A percentile compares a stretch with the other conserved stretches of the same genome.
Conservation (phyloP, 768 basidiomycete genomes). For the Rossbeevera mucosa region DNA sequence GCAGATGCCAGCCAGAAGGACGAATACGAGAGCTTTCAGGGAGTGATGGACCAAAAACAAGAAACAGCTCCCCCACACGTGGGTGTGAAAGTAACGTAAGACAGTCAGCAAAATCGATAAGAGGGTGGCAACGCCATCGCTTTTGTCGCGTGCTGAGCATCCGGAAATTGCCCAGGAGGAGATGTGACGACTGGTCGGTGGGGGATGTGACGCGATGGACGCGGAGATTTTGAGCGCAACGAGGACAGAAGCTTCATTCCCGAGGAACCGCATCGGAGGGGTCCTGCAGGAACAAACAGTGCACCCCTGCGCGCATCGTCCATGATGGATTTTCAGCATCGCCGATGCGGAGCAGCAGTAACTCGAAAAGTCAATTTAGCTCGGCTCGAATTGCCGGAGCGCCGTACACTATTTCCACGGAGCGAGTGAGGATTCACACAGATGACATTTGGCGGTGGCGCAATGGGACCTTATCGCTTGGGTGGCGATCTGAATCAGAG, state of each 20-base stretch:
- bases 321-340: not conserved
- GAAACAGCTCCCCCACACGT: constrained; percentile 6
- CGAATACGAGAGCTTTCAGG: not conserved
- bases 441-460: not conserved
- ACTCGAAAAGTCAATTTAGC: not conserved
- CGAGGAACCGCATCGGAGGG: not conserved
- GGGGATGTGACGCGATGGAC: constrained; percentile 8
- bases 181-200: constrained; percentile 3
- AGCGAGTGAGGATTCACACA: not conserved
- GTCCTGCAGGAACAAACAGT: not conserved
- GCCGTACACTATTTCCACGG: not conserved
- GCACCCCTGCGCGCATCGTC: not conserved
- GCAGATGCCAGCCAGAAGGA: not conserved
- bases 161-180: constrained; percentile 11
- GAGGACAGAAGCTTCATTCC: constrained; percentile 13
- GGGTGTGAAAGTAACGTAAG: constrained; percentile 16
- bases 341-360: too few relatives aligned
- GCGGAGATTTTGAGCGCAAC: constrained; percentile 10
- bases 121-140: constrained; percentile 1
- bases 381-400: not conserved
- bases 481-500: not conserved
- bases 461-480: not conserved
- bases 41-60: not conserved
- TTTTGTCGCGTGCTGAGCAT: constrained; percentile 2
- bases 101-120: constrained; percentile 11